These are phyloP conservation scores for Conticribra guillardii DNA, from an alignment of 108 stramenopile species.

Conservation along the genomic window DNA sequence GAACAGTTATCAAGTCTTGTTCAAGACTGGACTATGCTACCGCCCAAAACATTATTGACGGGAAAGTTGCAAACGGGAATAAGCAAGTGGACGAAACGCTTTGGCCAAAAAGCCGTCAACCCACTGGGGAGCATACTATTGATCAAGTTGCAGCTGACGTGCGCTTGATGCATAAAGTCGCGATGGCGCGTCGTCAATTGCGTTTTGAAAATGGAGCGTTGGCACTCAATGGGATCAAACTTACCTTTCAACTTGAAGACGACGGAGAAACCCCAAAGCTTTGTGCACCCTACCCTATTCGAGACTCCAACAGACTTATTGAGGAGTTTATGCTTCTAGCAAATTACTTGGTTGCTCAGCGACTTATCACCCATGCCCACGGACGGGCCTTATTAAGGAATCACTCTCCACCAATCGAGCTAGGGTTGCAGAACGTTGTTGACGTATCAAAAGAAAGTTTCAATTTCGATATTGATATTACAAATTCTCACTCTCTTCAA, in stretches of 20 bases:
- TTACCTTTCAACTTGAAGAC: slow-evolving; percentile 87
- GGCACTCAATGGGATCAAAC: slow-evolving; percentile 88
- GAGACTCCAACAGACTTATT: slow-evolving; percentile 92
- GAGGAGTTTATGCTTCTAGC: slow-evolving; percentile 99
- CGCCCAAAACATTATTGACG: slow-evolving; percentile 95
- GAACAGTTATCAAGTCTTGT: slow-evolving; percentile 93
- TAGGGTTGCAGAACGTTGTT: slow-evolving; percentile 73
- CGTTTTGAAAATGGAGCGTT: slow-evolving; percentile 93
- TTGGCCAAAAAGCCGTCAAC: slow-evolving; percentile 89
- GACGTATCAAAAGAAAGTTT: slow-evolving; percentile 60
- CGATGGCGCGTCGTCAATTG: slow-evolving; percentile 77
- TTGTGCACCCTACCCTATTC: slow-evolving; percentile 87
- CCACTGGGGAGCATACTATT: slow-evolving; percentile 80
- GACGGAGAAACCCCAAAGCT: slow-evolving; percentile 87
- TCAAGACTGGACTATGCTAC: slow-evolving; percentile 94
- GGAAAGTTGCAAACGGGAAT: slow-evolving; percentile 69
- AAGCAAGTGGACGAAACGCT: slow-evolving; percentile 56
- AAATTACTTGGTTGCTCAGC: slow-evolving; percentile 95
- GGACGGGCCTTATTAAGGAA: slow-evolving; percentile 78
- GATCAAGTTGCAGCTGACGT: slow-evolving; percentile 90
- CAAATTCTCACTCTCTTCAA: slow-evolving; percentile 75
- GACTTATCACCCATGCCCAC: slow-evolving; percentile 85
- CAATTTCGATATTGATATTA: slow-evolving; percentile 71
- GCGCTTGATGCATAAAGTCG: slow-evolving; percentile 86
- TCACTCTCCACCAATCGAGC: slow-evolving; percentile 67